A percentile compares a stretch with the other conserved stretches of the same genome.
phyloP scores from a whole-genome alignment of 805 yeast genomes.

The Metschnikowia bowlesiae region DNA sequence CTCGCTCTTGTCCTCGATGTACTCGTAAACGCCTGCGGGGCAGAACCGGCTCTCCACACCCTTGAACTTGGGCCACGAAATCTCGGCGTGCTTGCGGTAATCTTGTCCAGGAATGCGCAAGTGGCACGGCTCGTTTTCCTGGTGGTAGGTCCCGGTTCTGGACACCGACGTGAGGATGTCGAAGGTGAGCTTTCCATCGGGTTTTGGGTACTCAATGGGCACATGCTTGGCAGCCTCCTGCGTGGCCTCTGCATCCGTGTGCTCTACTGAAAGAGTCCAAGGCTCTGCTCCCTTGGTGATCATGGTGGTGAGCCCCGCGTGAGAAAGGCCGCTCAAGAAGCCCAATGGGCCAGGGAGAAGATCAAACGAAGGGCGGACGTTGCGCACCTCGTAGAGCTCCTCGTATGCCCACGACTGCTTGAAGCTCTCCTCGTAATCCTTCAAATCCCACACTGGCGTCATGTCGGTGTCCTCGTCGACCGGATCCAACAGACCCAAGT shows the following conservation, averaged over 20 bases:
- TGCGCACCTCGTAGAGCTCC: conserved; percentile 81
- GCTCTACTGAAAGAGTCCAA: conserved; percentile 73
- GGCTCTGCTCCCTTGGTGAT: conserved; percentile 76
- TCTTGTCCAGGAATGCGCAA: conserved; percentile 62
- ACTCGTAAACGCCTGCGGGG: conserved; percentile 98
- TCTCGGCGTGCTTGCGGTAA: conserved; percentile 59
- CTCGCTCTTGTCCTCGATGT: conserved; percentile 60
- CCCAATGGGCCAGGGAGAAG: conserved; percentile 52
- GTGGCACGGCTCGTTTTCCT: conserved; percentile 91
- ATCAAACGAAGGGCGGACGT: conserved; percentile 88
- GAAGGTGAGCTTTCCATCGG: conserved; percentile 89
- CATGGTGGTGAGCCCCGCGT: conserved; percentile 80
- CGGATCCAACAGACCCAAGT: conserved; percentile 39
- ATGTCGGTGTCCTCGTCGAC: conserved; percentile 41
- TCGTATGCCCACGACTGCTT: conserved; percentile 80
- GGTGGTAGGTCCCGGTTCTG: conserved; percentile 93
- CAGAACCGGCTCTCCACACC: conserved; percentile 93
- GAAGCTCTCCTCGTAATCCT: conserved; percentile 58
- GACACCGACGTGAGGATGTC: conserved; percentile 93
- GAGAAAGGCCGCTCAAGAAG: conserved; percentile 71
- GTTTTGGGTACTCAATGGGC: conserved; percentile 89
- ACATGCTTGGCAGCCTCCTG: conserved; percentile 57
- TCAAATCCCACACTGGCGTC: conserved; percentile 46
- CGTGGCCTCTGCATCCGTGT: conserved; percentile 72
- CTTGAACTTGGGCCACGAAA: conserved; percentile 67